A percentile compares a stretch with the other conserved stretches of the same genome.
These are phyloP conservation scores for Leccinum brunneo-olivaceum DNA, from an alignment of 1,284 basidiomycete genomes.

Conservation along the genomic window DNA sequence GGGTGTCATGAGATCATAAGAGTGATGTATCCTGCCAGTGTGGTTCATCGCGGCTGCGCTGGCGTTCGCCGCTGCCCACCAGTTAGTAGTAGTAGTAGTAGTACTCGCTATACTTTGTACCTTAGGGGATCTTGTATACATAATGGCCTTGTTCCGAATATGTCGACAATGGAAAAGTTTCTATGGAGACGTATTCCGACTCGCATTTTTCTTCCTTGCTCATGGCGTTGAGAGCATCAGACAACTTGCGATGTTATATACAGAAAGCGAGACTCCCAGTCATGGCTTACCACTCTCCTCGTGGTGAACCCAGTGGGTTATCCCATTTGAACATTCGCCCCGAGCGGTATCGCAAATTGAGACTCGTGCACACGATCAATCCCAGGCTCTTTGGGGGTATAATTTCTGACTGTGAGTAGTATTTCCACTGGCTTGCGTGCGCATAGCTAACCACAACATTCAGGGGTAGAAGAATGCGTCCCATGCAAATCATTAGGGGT, in stretches of 20 bases:
- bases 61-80: constrained; percentile 14
- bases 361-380: constrained; percentile 37
- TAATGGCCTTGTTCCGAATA: constrained; percentile 17
- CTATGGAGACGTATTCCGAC: constrained; percentile 17
- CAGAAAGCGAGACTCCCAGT: constrained; percentile 41
- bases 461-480: constrained; percentile 36
- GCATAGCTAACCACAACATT: constrained; percentile 6
- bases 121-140: constrained; percentile 19
- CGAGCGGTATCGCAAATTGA: constrained; percentile 43
- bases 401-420: constrained; percentile 34
- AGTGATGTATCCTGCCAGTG: background rate
- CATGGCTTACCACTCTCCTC: constrained; percentile 34
- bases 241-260: constrained; percentile 45
- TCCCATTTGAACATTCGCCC: constrained; percentile 40
- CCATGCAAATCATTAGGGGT: constrained; percentile 32
- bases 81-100: constrained; percentile 1
- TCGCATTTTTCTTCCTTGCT: background rate
- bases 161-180: too few relatives aligned
- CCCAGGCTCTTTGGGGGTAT: constrained; percentile 25
- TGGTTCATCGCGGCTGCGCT: constrained; percentile 14
- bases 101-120: constrained; percentile 10
- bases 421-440: background rate
- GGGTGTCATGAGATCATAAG: constrained; percentile 19
- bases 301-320: constrained; percentile 36
- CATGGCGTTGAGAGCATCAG: constrained; percentile 29